phyloP scores from a whole-genome alignment of 176 grass and related monocot genomes.

The Triticum timopheevii region DNA sequence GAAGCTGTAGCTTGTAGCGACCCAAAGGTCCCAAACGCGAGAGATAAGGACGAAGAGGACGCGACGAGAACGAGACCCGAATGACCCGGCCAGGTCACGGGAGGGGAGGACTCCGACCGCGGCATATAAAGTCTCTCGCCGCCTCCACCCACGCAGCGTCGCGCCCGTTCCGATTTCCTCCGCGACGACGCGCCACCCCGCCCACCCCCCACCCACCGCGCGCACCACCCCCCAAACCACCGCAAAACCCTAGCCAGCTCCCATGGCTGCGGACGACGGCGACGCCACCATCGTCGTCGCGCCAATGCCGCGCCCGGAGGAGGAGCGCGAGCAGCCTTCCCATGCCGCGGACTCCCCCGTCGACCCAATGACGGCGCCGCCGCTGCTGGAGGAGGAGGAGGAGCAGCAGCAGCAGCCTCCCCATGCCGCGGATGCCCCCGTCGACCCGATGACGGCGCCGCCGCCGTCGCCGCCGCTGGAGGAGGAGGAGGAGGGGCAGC shows the following conservation, averaged over 20 bases:
- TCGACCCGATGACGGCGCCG: neutral
- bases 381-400: neutral
- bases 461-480: neutral
- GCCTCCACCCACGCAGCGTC: neutral
- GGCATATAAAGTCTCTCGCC: neutral
- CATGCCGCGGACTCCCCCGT: neutral
- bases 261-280: neutral
- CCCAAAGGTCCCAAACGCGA: neutral
- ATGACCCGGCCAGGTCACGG: neutral
- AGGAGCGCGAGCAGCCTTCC: neutral
- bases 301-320: neutral
- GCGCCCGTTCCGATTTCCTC: neutral
- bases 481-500: neutral
- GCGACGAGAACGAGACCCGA: neutral
- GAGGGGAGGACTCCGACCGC: neutral
- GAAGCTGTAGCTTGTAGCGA: neutral
- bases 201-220: neutral
- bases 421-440: neutral
- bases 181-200: neutral
- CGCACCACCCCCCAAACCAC: neutral
- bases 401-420: neutral
- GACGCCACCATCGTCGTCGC: neutral
- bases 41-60: neutral
- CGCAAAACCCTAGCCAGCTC: slow-evolving; percentile 5
- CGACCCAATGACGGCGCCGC: neutral